phyloP scores from a whole-genome alignment of 495 filamentous ascomycete genomes.

The Penicillium odoratum region DNA sequence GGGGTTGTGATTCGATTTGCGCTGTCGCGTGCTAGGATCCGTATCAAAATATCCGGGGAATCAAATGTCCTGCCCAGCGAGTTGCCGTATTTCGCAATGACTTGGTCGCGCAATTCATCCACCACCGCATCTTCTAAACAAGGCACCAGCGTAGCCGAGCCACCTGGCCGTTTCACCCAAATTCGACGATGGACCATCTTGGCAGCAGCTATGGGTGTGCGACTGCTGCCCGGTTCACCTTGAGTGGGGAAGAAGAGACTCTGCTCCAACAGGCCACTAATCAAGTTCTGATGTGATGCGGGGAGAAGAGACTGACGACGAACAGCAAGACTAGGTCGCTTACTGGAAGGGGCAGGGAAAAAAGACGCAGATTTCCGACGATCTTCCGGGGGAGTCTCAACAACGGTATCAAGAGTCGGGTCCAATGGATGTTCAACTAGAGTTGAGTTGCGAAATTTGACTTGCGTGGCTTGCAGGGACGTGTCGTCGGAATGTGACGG shows the following conservation, averaged over 20 bases:
- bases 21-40: slow-evolving; percentile 56
- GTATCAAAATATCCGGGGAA: slow-evolving; percentile 78
- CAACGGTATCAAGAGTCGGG: slow-evolving; percentile 35
- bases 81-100: slow-evolving; percentile 90
- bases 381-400: slow-evolving; percentile 25
- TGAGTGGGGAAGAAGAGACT: slow-evolving; percentile 27
- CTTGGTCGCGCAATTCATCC: slow-evolving; percentile 91
- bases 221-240: slow-evolving; percentile 24
- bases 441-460: slow-evolving; percentile 16
- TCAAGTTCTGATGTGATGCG: slow-evolving; percentile 43
- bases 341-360: slow-evolving; percentile 23
- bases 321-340: slow-evolving; percentile 43
- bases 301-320: slow-evolving; percentile 55
- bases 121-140: slow-evolving; percentile 88
- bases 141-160: slow-evolving; percentile 82
- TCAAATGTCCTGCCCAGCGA: slow-evolving; percentile 86
- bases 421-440: slow-evolving; percentile 29
- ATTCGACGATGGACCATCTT: slow-evolving; percentile 71
- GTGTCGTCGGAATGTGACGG: slow-evolving; percentile 30
- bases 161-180: slow-evolving; percentile 86
- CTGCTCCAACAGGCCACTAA: slow-evolving; percentile 41
- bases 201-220: slow-evolving; percentile 19
- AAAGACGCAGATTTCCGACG: slow-evolving; percentile 20
- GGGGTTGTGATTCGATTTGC: slow-evolving; percentile 45
- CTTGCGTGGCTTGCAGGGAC: slow-evolving; percentile 19